Evolutionary conservation across 352 stramenopile genomes (phyloP), one percentile per base, ranked within the genome.

Genomic region (Phytophthora citrophthora): DNA sequence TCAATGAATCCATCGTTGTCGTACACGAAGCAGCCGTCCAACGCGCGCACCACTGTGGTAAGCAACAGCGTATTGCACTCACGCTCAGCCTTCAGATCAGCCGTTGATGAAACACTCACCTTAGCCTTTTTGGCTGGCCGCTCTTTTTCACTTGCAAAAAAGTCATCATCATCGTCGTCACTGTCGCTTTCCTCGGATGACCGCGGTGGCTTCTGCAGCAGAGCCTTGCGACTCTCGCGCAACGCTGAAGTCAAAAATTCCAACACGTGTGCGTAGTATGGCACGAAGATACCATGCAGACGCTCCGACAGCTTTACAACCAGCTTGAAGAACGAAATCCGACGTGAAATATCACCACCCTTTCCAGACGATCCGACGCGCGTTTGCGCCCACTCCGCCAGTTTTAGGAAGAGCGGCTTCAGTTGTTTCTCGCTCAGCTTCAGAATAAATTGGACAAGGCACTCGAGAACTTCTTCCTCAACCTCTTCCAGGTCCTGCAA

Each of bases 351-450:
- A 31, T 84, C 63, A 24, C 73, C 77, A 27, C 50, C 34, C 31
- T 72, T 80, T 5, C 43, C 48, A 3, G 39, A 65, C 4, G 50
- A 70, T 16, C 50, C 64, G 4, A 78, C 58, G 27, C 73, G 81
- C 23, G 74, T 68, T 51, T 93, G 81, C 0, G 80, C 72, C 88
- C 89, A 97, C 69, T 94, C 83, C 15, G 66, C 66, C 44, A 96
- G 64, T 64, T 96, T 95, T 26, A 96, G 59, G 61, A 97, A 95
- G 24, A 97, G 65, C 50, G 90, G 90, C 69, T 95, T 95, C 39
- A 95, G 75, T 70, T 96, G 89, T 69, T 95, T 96, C 54, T 97
- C 90, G 61, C 84, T 96, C 24, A 97, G 58, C 49, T 95, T 92
- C 23, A 97, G 56, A 7, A 97, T 77, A 46, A 97, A 93, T 49